A percentile compares a stretch with the other conserved stretches of the same genome.
These are phyloP conservation scores for Crithidia acanthocephali DNA, from an alignment of 208 protist species.

Conservation along the genomic window DNA sequence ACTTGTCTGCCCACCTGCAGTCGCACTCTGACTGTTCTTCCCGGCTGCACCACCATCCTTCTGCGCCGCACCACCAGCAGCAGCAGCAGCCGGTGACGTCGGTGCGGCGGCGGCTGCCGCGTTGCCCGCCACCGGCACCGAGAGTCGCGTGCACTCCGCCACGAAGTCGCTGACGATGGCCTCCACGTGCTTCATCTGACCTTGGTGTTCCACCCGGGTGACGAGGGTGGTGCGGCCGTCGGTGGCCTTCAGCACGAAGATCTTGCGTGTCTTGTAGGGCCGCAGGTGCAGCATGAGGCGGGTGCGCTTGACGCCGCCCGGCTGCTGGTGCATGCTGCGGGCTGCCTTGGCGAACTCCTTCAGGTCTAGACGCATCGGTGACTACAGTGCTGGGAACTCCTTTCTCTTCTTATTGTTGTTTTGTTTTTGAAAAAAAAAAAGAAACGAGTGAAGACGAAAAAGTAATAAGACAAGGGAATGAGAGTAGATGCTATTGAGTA, in stretches of 20 bases:
- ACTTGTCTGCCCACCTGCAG: neutral
- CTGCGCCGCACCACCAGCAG: neutral
- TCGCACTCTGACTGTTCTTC: neutral
- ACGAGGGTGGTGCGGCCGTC: constrained; percentile 70
- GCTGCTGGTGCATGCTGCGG: constrained; percentile 56
- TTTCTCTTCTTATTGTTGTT: too few relatives aligned
- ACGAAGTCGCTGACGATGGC: constrained; percentile 70
- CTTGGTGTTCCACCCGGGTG: constrained; percentile 61
- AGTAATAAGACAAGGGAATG: too few relatives aligned
- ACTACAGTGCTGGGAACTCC: too few relatives aligned
- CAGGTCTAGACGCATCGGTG: constrained; percentile 72
- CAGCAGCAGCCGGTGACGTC: constrained; percentile 4
- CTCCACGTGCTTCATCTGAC: constrained; percentile 70
- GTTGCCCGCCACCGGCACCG: neutral
- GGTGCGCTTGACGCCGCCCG: constrained; percentile 63
- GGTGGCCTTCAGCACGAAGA: constrained; percentile 71
- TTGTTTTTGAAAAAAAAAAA: too few relatives aligned
- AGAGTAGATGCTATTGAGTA: too few relatives aligned
- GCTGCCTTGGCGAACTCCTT: constrained; percentile 65
- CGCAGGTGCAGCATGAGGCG: constrained; percentile 71
- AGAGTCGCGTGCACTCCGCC: constrained; percentile 43
- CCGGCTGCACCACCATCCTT: neutral
- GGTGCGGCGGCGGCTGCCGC: constrained; percentile 1
- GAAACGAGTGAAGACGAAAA: too few relatives aligned
- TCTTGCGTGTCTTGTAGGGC: constrained; percentile 41